Conservation (phyloP, 2,329 filamentous ascomycete genomes). For the Raffaelea albimanens region DNA sequence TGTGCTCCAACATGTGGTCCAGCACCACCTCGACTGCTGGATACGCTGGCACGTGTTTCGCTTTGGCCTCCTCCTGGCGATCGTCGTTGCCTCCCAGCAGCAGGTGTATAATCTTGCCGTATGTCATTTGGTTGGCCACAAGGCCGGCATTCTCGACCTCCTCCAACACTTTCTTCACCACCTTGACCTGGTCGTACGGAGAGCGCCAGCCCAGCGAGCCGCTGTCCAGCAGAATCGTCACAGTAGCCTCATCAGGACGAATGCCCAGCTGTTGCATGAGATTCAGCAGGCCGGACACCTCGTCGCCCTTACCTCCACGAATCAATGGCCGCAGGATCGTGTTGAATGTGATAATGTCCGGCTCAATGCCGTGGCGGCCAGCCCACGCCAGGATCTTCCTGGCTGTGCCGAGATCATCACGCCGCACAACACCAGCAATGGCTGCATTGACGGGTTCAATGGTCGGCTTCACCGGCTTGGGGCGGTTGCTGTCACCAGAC, state of each 20-base stretch:
- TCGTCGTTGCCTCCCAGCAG: constrained; percentile 32
- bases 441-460: constrained; percentile 62
- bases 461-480: constrained; percentile 44
- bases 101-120: constrained; percentile 60
- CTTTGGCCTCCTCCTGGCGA: background rate
- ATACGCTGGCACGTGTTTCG: constrained; percentile 16
- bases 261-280: constrained; percentile 50
- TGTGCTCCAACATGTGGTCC: constrained; percentile 46
- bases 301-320: constrained; percentile 32
- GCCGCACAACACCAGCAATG: constrained; percentile 50
- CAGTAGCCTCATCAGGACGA: constrained; percentile 57
- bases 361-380: constrained; percentile 40
- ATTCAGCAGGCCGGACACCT: constrained; percentile 42
- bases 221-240: constrained; percentile 61
- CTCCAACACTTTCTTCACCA: constrained; percentile 43
- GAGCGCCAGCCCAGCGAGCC: constrained; percentile 24
- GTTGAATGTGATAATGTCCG: constrained; percentile 56
- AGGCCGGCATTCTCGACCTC: constrained; percentile 50
- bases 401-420: constrained; percentile 37
- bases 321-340: constrained; percentile 55
- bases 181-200: constrained; percentile 4
- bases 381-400: constrained; percentile 51
- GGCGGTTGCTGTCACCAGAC: constrained; percentile 3
- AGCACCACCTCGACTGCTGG: constrained; percentile 52
- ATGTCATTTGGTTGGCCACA: constrained; percentile 51